A percentile compares a stretch with the other conserved stretches of the same genome.
Evolutionary conservation across 2,329 filamentous ascomycete genomes (phyloP).

Genomic region (Colletotrichum lini): DNA sequence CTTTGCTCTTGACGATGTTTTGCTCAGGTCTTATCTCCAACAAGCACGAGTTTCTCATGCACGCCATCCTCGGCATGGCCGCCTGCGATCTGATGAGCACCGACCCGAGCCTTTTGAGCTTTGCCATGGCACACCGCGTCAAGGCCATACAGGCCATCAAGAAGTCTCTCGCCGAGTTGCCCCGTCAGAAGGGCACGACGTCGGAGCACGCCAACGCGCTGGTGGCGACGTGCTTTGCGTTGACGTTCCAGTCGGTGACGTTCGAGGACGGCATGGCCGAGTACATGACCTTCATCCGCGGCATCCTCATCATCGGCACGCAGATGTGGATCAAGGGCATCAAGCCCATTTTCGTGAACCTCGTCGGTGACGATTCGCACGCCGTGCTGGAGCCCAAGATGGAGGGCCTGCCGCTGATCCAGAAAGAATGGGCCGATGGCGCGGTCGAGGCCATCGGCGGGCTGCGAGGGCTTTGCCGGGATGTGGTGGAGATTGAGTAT

Average conservation of each 20-base stretch:
- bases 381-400: slow-evolving; percentile 61
- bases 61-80: slow-evolving; percentile 77
- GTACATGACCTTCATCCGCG: slow-evolving; percentile 73
- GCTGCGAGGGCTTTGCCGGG: slow-evolving; percentile 60
- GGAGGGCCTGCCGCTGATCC: slow-evolving; percentile 61
- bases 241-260: slow-evolving; percentile 71
- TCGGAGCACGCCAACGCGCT: slow-evolving; percentile 72
- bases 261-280: slow-evolving; percentile 72
- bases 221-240: slow-evolving; percentile 71
- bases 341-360: slow-evolving; percentile 65
- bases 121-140: slow-evolving; percentile 75
- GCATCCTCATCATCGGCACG: slow-evolving; percentile 67
- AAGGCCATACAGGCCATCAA: slow-evolving; percentile 76
- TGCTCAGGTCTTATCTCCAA: neutral
- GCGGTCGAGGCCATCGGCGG: slow-evolving; percentile 60
- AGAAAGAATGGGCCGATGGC: slow-evolving; percentile 60
- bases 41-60: slow-evolving; percentile 78
- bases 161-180: slow-evolving; percentile 62
- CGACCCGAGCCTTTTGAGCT: slow-evolving; percentile 66
- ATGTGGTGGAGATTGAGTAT: slow-evolving; percentile 62
- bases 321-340: slow-evolving; percentile 67
- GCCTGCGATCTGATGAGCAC: slow-evolving; percentile 74
- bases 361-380: slow-evolving; percentile 59
- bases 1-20: neutral
- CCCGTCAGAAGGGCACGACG: slow-evolving; percentile 55